Percentiles rank a stretch among this genome's conserved stretches.
Conservation (phyloP, 345 rosid species). For the Garcia nutans region DNA sequence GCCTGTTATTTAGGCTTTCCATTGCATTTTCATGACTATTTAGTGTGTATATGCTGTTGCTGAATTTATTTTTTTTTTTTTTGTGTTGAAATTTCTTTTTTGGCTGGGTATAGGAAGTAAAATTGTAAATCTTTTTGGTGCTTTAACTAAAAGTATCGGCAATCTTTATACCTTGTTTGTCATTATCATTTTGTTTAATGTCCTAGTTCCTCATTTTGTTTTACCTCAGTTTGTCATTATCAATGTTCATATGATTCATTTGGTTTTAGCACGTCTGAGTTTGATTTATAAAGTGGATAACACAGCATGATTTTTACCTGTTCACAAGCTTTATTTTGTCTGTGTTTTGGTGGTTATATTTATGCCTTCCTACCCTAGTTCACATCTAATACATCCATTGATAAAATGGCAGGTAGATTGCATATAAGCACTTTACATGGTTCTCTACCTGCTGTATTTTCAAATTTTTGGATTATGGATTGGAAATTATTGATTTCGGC, state of each 20-base stretch:
- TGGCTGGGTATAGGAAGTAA: background rate
- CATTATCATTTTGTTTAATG: background rate
- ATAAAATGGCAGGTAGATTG: background rate
- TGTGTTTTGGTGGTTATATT: background rate
- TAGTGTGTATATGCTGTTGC: background rate
- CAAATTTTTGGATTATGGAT: background rate
- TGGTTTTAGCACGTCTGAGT: background rate
- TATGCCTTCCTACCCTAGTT: background rate
- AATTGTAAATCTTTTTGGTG: background rate
- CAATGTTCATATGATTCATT: background rate
- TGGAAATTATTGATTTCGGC: background rate
- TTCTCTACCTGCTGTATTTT: background rate
- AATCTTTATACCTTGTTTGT: background rate
- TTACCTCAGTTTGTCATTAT: too few species aligned
- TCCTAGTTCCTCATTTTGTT: too few species aligned
- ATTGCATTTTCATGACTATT: too few species aligned
- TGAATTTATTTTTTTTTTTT: background rate
- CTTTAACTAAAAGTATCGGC: too few species aligned
- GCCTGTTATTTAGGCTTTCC: background rate
- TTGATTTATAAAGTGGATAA: background rate
- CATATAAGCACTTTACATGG: background rate
- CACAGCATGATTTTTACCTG: background rate
- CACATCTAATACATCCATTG: background rate
- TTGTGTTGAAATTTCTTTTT: too few species aligned
- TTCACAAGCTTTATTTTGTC: too few species aligned